These are phyloP conservation scores for Panellus pusillus DNA, from an alignment of 768 basidiomycete genomes.

Conservation along the genomic window DNA sequence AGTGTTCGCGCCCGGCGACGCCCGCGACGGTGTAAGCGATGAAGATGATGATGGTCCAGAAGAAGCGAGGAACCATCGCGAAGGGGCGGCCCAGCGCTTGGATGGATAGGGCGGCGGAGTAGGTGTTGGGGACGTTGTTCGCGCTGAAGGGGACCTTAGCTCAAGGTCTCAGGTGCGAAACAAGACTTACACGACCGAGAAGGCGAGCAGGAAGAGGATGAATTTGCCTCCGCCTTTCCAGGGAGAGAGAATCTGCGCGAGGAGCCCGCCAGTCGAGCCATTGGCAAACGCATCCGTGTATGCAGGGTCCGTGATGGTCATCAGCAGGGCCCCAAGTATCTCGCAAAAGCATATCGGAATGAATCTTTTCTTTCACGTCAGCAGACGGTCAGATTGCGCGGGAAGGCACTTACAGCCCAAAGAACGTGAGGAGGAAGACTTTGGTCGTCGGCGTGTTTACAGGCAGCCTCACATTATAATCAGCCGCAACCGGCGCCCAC, in stretches of 20 bases:
- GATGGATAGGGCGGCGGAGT: slow-evolving; percentile 47
- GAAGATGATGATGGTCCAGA: slow-evolving; percentile 46
- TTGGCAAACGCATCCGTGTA: slow-evolving; percentile 40
- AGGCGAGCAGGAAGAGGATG: slow-evolving; percentile 39
- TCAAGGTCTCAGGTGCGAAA: background rate
- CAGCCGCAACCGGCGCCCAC: slow-evolving; percentile 51
- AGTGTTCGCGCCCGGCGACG: slow-evolving; percentile 44
- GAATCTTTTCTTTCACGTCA: slow-evolving; percentile 22
- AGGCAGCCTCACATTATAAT: slow-evolving; percentile 54
- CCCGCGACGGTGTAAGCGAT: slow-evolving; percentile 39
- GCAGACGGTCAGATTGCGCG: no score
- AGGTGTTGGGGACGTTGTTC: slow-evolving; percentile 45
- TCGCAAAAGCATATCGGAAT: slow-evolving; percentile 44
- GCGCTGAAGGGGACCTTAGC: slow-evolving; percentile 24
- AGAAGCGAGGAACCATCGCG: slow-evolving; percentile 42
- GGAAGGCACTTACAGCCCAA: slow-evolving; percentile 32
- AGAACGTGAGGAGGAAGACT: slow-evolving; percentile 51
- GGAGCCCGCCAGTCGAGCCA: slow-evolving; percentile 44
- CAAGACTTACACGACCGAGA: slow-evolving; percentile 41
- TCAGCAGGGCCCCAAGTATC: slow-evolving; percentile 38
- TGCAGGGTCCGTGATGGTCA: slow-evolving; percentile 40
- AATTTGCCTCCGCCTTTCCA: slow-evolving; percentile 40
- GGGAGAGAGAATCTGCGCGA: slow-evolving; percentile 43
- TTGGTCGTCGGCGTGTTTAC: slow-evolving; percentile 39
- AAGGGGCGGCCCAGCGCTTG: slow-evolving; percentile 46